Evolutionary conservation across 2,329 filamentous ascomycete species (phyloP).

Genomic region (Chrysoporthe austroafricana): DNA sequence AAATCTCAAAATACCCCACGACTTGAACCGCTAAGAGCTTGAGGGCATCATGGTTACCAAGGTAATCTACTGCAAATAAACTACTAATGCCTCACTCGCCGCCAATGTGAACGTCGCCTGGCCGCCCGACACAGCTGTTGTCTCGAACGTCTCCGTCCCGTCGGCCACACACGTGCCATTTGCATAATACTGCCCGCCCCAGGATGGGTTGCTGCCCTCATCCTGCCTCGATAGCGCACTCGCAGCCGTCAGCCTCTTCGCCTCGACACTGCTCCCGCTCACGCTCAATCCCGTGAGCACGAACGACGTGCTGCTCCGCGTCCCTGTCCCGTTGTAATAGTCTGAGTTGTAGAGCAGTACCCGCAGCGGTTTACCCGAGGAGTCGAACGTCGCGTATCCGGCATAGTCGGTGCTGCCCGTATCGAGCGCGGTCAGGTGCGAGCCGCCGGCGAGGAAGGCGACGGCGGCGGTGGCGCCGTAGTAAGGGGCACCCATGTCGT

Average conservation of each 20-base stretch:
- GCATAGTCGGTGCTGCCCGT: constrained; percentile 47
- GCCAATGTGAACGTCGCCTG: constrained; percentile 45
- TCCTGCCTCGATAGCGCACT: constrained; percentile 50
- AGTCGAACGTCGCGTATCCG: constrained; percentile 50
- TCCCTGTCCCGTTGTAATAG: constrained; percentile 43
- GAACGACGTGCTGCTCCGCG: constrained; percentile 43
- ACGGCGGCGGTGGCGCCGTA: constrained; percentile 55
- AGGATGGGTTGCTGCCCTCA: constrained; percentile 45
- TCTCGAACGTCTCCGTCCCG: constrained; percentile 46
- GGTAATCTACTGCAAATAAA: constrained; percentile 45
- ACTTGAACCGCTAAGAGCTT: no score
- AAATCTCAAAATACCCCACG: no score
- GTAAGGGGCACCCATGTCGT: constrained; percentile 55
- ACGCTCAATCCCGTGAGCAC: constrained; percentile 46
- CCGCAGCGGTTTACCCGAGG: constrained; percentile 40
- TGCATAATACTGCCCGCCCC: constrained; percentile 51
- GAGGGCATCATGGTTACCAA: no score
- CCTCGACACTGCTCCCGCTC: constrained; percentile 38
- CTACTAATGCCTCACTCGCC: constrained; percentile 52
- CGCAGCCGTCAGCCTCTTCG: constrained; percentile 50
- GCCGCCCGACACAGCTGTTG: constrained; percentile 39
- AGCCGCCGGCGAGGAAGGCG: constrained; percentile 47
- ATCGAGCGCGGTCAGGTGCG: constrained; percentile 51
- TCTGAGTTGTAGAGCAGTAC: constrained; percentile 52
- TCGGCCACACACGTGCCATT: constrained; percentile 49